phyloP scores from a whole-genome alignment of 257 asterid species.

The Gentiana macrophylla region DNA sequence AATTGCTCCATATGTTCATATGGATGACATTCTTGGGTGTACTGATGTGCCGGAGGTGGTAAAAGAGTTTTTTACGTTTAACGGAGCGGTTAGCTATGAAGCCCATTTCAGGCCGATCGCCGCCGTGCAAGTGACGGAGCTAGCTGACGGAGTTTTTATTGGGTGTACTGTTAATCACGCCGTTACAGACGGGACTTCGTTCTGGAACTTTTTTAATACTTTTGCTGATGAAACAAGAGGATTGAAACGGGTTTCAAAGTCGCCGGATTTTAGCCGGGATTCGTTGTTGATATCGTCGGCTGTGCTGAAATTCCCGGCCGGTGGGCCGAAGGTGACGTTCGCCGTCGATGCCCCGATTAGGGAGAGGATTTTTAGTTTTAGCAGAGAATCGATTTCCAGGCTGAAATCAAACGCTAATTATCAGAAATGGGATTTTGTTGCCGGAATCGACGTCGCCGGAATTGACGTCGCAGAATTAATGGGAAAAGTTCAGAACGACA shows the following conservation, averaged over 20 bases:
- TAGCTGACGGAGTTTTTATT: conserved; percentile 56
- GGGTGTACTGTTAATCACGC: conserved; percentile 66
- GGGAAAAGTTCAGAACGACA: conserved; percentile 54
- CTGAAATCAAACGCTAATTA: conserved; percentile 38
- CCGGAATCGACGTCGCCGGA: conserved; percentile 10
- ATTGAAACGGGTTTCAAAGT: conserved; percentile 24
- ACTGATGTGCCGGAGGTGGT: conserved; percentile 29
- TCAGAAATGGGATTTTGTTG: conserved; percentile 14
- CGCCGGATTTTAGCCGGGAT: conserved; percentile 51
- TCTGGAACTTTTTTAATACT: conserved; percentile 58
- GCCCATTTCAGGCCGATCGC: conserved; percentile 47
- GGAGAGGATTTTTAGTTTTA: conserved; percentile 60
- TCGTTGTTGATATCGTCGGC: conserved; percentile 47
- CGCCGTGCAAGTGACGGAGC: conserved; percentile 58
- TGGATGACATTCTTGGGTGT: conserved; percentile 26
- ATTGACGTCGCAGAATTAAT: conserved; percentile 37
- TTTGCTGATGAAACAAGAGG: conserved; percentile 52
- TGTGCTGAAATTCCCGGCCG: conserved; percentile 40
- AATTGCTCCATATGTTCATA: conserved; percentile 19
- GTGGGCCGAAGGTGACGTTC: conserved; percentile 49
- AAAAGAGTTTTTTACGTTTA: conserved; percentile 35
- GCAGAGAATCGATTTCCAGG: conserved; percentile 43
- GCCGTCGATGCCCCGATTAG: conserved; percentile 37
- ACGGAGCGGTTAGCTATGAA: conserved; percentile 36
- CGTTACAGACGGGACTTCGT: conserved; percentile 53